A percentile compares a stretch with the other conserved stretches of the same genome.
Conservation (phyloP, 176 grass and related monocot species). For the Thinopyrum elongatum region DNA sequence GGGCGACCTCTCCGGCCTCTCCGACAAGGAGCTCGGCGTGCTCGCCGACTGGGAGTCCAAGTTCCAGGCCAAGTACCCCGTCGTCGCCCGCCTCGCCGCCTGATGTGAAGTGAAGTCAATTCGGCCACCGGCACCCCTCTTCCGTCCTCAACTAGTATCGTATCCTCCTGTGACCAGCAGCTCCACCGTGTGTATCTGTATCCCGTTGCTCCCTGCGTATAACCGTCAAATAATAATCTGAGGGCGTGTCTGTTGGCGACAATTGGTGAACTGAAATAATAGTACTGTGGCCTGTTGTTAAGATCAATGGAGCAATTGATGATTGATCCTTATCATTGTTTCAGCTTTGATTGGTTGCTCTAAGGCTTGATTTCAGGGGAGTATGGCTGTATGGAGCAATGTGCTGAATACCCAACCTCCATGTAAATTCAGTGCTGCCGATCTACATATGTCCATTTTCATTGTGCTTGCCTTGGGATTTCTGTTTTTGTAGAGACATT, state of each 20-base stretch:
- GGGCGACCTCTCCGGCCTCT: slow-evolving; percentile 65
- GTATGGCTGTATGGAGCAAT: neutral
- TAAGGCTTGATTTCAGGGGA: neutral
- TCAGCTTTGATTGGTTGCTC: neutral
- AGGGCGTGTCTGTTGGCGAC: neutral
- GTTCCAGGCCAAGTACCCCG: slow-evolving; percentile 94
- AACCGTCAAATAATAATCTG: slow-evolving; percentile 27
- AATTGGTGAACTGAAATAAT: neutral
- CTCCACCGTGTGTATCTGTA: neutral
- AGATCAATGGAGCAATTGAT: neutral
- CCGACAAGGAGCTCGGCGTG: slow-evolving; percentile 78
- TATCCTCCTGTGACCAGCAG: neutral
- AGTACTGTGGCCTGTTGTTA: neutral
- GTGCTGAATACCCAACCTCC: neutral
- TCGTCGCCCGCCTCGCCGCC: slow-evolving; percentile 59
- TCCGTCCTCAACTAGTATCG: neutral
- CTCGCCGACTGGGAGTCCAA: slow-evolving; percentile 94
- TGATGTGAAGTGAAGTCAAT: neutral
- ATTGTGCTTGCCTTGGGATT: neutral
- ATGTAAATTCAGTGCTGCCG: too few species aligned
- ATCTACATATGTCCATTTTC: neutral
- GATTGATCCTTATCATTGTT: neutral
- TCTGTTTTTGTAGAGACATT: neutral
- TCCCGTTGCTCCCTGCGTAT: neutral
- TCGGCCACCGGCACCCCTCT: neutral